Base-by-base conservation (phyloP, 192 early-diverging fungal genomes). In the Cetraspora pellucida region DNA sequence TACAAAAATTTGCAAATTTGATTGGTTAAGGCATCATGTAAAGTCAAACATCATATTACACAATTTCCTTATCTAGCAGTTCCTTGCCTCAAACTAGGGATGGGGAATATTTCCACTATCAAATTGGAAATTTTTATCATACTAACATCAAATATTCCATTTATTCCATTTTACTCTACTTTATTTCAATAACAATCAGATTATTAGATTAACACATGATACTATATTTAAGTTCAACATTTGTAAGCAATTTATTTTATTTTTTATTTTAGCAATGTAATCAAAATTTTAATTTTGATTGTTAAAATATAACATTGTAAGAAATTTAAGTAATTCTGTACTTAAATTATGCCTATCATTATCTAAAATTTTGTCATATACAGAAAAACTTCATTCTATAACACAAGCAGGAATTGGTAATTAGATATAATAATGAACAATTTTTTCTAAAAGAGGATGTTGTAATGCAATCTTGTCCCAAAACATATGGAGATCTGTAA, bases 341-440 rank as follows among this genome's bases (percentile, higher is more conserved):
- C 45, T 68, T 68, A 68, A 68, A 68, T 68, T 68, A 7, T 60
- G 27, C 28, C 27, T 60, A 60, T 60, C 28, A 67, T 67, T 43
- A 46, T 67, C 43, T 47, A n/a, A n/a, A n/a, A n/a, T n/a, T n/a
- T n/a, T n/a, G n/a, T n/a, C n/a, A n/a, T n/a, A n/a, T n/a, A n/a
- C n/a, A n/a, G n/a, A n/a, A 67, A 45, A 67, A 67, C 45, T 21
- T 67, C 45, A 45, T 68, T 68, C 17, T 68, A 68, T 23, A 16
- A 13, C 9, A 17, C 25, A 65, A 65, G 17, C 28, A 31, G 7
- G 8, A n/a, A 30, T 65, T 23, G 31, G 63, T 43, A 65, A 65
- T 14, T 14, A 43, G 5, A 65, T 65, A 31, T 65, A 65, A 65
- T 65, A 37, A 31, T 3, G 6, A 30, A 19, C 63, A 31, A 65